A percentile compares a stretch with the other conserved stretches of the same genome.
These are phyloP conservation scores for Hanseniaspora sp. DNA, from an alignment of 1,139 yeast genomes.

Conservation along the genomic window DNA sequence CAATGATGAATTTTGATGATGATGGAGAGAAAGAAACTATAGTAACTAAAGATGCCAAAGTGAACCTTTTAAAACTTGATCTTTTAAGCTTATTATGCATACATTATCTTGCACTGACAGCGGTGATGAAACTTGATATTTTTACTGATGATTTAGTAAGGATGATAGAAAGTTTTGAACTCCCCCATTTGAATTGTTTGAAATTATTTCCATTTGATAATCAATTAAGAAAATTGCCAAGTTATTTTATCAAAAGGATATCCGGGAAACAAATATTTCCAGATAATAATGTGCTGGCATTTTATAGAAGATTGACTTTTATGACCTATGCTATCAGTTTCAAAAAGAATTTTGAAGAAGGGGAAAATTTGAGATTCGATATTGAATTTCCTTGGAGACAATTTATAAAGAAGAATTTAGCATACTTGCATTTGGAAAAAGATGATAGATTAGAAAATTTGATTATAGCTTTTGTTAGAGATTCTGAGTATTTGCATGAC, in stretches of 20 bases:
- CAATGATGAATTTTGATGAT: background rate
- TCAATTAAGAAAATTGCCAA: conserved; percentile 2
- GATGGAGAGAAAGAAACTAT: too few relatives aligned
- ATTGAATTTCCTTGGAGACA: conserved; percentile 12
- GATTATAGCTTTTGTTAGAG: background rate
- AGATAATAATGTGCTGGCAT: conserved; percentile 7
- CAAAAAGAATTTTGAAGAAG: background rate
- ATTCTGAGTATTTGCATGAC: background rate
- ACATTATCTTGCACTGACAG: conserved; percentile 4
- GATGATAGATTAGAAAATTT: background rate
- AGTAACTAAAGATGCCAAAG: background rate
- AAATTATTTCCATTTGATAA: conserved; percentile 1
- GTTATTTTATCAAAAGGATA: conserved; percentile 9
- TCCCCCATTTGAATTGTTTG: conserved; percentile 7
- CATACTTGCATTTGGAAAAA: background rate
- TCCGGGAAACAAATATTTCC: conserved; percentile 15
- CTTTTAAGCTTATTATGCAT: conserved; percentile 1
- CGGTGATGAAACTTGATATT: conserved; percentile 8
- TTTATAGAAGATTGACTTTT: conserved; percentile 9
- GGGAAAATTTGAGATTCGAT: background rate
- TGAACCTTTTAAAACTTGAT: conserved; percentile 6
- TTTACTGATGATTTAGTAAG: conserved; percentile 10
- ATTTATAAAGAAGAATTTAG: background rate
- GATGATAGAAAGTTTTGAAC: conserved; percentile 12
- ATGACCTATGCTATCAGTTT: background rate